Conservation (phyloP, 257 asterid genomes). For the Przewalskia tangutica region DNA sequence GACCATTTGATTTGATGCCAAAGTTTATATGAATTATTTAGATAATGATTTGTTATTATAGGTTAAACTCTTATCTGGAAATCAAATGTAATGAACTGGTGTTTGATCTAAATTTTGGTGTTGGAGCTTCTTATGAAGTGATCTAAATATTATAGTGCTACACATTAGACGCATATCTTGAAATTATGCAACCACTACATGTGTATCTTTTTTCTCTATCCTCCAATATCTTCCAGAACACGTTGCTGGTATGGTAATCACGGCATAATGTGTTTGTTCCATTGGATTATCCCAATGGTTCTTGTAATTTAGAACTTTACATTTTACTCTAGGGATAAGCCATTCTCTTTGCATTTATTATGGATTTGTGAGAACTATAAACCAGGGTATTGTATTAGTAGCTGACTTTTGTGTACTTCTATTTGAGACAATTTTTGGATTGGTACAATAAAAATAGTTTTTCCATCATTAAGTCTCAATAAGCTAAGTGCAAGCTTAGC, state of each 20-base stretch:
- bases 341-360: neutral
- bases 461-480: neutral
- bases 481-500: neutral
- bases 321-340: neutral
- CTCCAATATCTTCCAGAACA: neutral
- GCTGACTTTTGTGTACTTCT: neutral
- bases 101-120: neutral
- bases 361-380: neutral
- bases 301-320: neutral
- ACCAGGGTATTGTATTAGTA: neutral
- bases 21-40: neutral
- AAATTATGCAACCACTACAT: neutral
- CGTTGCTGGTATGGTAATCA: neutral
- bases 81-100: neutral
- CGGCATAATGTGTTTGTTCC: neutral
- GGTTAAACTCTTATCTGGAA: neutral
- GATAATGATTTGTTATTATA: neutral
- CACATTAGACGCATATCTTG: neutral
- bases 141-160: neutral
- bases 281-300: neutral
- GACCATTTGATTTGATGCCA: neutral
- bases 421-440: neutral
- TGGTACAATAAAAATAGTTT: neutral
- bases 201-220: neutral
- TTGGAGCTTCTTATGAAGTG: neutral